Conservation (phyloP, 768 basidiomycete species). For the Macrocybe gigantea region DNA sequence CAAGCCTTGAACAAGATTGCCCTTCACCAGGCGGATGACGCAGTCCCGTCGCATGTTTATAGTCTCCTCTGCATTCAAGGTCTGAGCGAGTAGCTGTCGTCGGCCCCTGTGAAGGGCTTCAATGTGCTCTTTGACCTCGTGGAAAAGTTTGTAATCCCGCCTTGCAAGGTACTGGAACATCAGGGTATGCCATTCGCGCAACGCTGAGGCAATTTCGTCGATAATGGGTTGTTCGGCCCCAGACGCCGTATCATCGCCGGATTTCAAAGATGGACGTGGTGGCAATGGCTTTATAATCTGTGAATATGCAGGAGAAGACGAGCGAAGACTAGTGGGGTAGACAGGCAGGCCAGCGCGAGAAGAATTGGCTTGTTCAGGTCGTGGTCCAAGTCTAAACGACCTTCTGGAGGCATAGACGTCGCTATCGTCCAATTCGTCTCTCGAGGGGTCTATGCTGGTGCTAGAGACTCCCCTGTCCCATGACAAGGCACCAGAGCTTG, state of each 20-base stretch:
- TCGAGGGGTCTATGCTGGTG: conserved; percentile 50
- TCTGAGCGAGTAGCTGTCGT: conserved; percentile 83
- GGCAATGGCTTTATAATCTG: conserved; percentile 69
- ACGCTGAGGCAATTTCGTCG: conserved; percentile 94
- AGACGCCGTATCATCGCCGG: conserved; percentile 87
- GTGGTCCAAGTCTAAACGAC: conserved; percentile 69
- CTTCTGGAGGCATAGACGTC: conserved; percentile 36
- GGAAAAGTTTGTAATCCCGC: conserved; percentile 87
- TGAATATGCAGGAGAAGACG: conserved; percentile 60
- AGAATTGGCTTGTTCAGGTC: conserved; percentile 69
- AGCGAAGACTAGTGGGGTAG: conserved; percentile 71
- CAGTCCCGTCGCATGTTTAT: conserved; percentile 77
- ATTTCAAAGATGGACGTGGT: conserved; percentile 90
- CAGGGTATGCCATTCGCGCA: conserved; percentile 92
- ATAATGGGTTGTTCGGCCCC: conserved; percentile 85
- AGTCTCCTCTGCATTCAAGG: conserved; percentile 83
- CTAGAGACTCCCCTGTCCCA: conserved; percentile 40
- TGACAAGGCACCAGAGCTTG: conserved; percentile 40
- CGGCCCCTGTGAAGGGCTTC: conserved; percentile 90
- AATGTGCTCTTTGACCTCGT: conserved; percentile 81
- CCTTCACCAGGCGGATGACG: conserved; percentile 79
- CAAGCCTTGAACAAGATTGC: conserved; percentile 87
- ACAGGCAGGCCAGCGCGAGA: conserved; percentile 69
- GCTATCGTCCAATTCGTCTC: conserved; percentile 57
- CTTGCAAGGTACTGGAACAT: conserved; percentile 89